Conservation (phyloP, 2,329 filamentous ascomycete species). For the Diplodia seriata region DNA sequence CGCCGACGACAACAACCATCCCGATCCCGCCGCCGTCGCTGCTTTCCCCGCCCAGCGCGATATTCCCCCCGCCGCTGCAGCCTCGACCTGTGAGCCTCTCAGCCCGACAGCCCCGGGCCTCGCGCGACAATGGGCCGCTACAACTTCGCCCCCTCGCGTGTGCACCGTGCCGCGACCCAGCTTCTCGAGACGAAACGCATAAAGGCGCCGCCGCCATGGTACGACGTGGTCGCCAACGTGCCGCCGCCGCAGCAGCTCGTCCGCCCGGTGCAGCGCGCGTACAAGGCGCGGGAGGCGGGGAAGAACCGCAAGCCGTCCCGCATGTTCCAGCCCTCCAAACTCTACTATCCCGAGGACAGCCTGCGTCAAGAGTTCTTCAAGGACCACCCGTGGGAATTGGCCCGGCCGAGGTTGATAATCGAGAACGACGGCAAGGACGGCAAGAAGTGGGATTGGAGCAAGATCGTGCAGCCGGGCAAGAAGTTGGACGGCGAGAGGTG, state of each 20-base stretch:
- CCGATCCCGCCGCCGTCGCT: neutral
- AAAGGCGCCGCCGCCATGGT: conserved; percentile 62
- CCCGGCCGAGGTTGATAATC: conserved; percentile 81
- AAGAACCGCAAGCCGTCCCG: conserved; percentile 69
- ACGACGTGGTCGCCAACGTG: conserved; percentile 61
- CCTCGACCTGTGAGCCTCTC: conserved; percentile 2
- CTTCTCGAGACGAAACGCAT: conserved; percentile 50
- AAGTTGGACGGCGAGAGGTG: conserved; percentile 85
- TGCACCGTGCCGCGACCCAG: conserved; percentile 60
- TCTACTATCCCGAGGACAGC: conserved; percentile 82
- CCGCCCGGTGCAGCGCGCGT: conserved; percentile 54
- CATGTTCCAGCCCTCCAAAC: conserved; percentile 78
- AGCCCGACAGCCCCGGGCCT: conserved; percentile 34
- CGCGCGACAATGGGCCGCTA: conserved; percentile 58
- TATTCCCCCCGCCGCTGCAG: neutral
- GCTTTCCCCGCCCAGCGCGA: conserved; percentile 6
- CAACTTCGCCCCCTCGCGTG: conserved; percentile 59
- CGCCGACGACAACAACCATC: conserved; percentile 33
- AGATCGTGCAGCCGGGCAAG: conserved; percentile 75
- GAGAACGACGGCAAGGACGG: conserved; percentile 86
- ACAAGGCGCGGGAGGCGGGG: conserved; percentile 38
- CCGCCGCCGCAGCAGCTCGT: conserved; percentile 67
- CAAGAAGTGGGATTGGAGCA: conserved; percentile 79
- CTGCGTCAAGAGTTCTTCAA: conserved; percentile 83
- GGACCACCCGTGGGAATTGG: conserved; percentile 97